Percentiles rank a stretch among this genome's conserved stretches.
Evolutionary conservation across 1,284 basidiomycete species (phyloP).

Genomic region (Ceratobasidium sp.): DNA sequence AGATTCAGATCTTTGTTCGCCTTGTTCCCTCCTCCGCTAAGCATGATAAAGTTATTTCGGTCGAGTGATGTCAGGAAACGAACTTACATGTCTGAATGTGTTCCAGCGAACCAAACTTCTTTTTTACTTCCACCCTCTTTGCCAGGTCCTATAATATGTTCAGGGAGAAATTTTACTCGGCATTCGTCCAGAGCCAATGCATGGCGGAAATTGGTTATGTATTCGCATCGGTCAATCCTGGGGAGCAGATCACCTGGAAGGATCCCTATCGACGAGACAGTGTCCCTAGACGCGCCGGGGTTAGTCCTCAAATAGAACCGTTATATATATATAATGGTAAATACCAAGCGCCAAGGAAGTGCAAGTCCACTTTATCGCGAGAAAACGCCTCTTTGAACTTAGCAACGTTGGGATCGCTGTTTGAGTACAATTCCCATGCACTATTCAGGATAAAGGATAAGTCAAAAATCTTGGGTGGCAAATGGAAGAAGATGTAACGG

Average conservation of each 20-base stretch:
- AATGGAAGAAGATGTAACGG: not conserved
- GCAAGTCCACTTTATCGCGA: conserved; percentile 52
- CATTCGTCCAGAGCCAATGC: conserved; percentile 59
- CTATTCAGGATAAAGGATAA: conserved; percentile 49
- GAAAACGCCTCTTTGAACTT: conserved; percentile 58
- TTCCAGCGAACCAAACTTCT: conserved; percentile 56
- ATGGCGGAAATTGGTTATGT: conserved; percentile 58
- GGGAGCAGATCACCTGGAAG: conserved; percentile 52
- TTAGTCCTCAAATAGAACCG: not conserved
- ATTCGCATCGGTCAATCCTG: conserved; percentile 48
- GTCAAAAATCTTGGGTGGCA: not conserved
- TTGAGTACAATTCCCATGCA: conserved; percentile 58
- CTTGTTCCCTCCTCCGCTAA: conserved; percentile 50
- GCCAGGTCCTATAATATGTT: conserved; percentile 51
- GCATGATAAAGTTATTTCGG: not conserved
- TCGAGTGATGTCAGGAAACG: not conserved
- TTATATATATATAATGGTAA: not conserved
- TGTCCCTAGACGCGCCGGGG: conserved; percentile 56
- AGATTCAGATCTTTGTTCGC: conserved; percentile 45
- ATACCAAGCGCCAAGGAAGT: conserved; percentile 58
- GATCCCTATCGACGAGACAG: conserved; percentile 57
- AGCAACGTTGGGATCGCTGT: conserved; percentile 25
- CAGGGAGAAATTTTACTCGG: conserved; percentile 59
- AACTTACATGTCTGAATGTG: conserved; percentile 55
- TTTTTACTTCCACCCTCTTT: conserved; percentile 47